phyloP scores from a whole-genome alignment of 768 basidiomycete species.

The Agrocybe praecox region DNA sequence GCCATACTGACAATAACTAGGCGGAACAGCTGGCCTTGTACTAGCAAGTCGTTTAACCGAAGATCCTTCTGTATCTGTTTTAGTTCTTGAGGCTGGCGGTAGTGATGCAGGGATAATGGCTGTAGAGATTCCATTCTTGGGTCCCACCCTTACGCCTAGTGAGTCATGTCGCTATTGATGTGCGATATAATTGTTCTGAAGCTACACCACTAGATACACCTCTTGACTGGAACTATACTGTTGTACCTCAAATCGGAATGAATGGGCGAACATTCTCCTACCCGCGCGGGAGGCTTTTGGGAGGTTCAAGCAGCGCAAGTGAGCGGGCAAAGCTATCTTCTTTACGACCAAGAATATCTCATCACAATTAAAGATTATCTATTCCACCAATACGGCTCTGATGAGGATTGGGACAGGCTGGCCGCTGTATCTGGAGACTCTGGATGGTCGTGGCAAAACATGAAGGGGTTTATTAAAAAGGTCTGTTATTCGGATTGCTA shows the following conservation, averaged over 20 bases:
- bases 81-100: conserved; percentile 14
- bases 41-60: conserved; percentile 14
- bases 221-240: conserved; percentile 13
- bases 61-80: conserved; percentile 5
- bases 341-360: background rate
- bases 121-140: conserved; percentile 3
- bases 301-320: conserved; percentile 9
- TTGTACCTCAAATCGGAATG: conserved; percentile 3
- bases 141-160: conserved; percentile 5
- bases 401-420: conserved; percentile 1
- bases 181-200: background rate
- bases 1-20: background rate
- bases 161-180: background rate
- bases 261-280: conserved; percentile 8
- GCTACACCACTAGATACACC: conserved; percentile 9
- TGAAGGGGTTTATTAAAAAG: background rate
- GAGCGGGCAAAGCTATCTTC: background rate
- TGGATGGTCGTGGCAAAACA: background rate
- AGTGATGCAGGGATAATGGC: conserved; percentile 3
- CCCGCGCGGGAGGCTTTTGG: conserved; percentile 7
- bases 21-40: conserved; percentile 10
- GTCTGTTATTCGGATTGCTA: background rate
- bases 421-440: background rate
- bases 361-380: background rate
- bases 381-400: background rate